Conservation (phyloP, 2,329 filamentous ascomycete species). For the Colletotrichum sp. region DNA sequence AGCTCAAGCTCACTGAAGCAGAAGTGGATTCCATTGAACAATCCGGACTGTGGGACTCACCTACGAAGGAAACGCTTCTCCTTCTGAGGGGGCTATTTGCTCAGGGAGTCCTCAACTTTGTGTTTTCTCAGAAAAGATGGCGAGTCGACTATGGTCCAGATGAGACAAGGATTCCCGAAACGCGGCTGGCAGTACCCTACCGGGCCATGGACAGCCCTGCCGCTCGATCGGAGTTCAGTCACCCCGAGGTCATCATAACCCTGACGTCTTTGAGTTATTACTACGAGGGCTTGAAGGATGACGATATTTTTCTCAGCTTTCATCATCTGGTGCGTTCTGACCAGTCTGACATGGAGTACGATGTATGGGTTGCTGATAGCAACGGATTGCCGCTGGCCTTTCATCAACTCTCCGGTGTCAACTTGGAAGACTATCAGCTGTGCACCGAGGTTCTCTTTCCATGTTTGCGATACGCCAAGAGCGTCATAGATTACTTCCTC, state of each 20-base stretch:
- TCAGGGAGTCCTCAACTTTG: constrained; percentile 57
- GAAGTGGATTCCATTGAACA: constrained; percentile 41
- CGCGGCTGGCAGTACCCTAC: constrained; percentile 62
- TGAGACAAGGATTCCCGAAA: constrained; percentile 38
- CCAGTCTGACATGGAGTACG: constrained; percentile 56
- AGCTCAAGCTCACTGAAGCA: constrained; percentile 27
- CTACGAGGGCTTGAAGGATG: constrained; percentile 56
- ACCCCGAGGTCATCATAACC: constrained; percentile 62
- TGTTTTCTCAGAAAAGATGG: constrained; percentile 64
- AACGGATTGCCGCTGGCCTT: constrained; percentile 39
- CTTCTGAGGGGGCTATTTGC: constrained; percentile 62
- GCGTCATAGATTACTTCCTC: constrained; percentile 68
- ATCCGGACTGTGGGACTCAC: constrained; percentile 37
- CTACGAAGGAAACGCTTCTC: constrained; percentile 40
- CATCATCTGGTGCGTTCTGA: constrained; percentile 53
- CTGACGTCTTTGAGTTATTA: constrained; percentile 63
- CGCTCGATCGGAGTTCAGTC: constrained; percentile 63
- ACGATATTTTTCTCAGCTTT: constrained; percentile 54
- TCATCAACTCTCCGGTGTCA: constrained; percentile 54
- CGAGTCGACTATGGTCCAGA: constrained; percentile 68
- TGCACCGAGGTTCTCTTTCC: constrained; percentile 58
- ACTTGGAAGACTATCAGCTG: constrained; percentile 58
- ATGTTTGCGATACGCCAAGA: constrained; percentile 54
- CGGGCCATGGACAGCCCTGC: constrained; percentile 63
- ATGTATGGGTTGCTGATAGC: constrained; percentile 47